phyloP scores from a whole-genome alignment of 331 rosid genomes.

The Quercus phellos region DNA sequence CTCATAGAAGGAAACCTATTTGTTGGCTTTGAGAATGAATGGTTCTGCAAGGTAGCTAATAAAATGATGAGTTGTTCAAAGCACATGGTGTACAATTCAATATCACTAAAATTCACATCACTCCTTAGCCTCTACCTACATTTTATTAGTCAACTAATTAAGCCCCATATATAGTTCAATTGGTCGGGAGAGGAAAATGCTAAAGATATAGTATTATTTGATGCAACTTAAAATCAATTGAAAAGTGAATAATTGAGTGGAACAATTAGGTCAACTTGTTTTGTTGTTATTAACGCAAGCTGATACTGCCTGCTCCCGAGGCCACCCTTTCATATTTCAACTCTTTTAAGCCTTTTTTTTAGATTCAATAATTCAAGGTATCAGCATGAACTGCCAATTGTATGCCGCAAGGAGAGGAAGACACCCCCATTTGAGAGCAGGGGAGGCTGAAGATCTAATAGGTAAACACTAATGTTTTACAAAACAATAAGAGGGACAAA shows the following conservation, averaged over 20 bases:
- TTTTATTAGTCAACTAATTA: not conserved
- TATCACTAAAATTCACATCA: not conserved
- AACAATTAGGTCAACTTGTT: conserved; percentile 26
- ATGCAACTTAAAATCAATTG: not conserved
- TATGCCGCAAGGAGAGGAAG: not conserved
- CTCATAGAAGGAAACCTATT: not conserved
- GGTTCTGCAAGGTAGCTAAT: not conserved
- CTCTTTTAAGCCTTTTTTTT: not conserved
- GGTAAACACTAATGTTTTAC: no score
- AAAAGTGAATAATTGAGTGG: not conserved
- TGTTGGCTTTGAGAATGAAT: not conserved
- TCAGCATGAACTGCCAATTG: no score
- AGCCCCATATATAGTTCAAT: not conserved
- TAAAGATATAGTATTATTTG: not conserved
- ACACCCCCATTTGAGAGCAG: not conserved
- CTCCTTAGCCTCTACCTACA: not conserved
- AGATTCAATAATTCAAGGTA: not conserved
- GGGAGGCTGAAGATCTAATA: no score
- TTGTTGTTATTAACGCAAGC: conserved; percentile 21
- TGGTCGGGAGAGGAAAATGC: not conserved
- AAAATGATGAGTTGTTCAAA: not conserved
- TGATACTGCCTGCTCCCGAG: not conserved
- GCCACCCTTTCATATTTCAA: not conserved
- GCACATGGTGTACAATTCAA: not conserved
- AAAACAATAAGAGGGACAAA: no score